Base-by-base conservation (phyloP, 2,329 filamentous ascomycete species). In the Paramyrothecium sp. region DNA sequence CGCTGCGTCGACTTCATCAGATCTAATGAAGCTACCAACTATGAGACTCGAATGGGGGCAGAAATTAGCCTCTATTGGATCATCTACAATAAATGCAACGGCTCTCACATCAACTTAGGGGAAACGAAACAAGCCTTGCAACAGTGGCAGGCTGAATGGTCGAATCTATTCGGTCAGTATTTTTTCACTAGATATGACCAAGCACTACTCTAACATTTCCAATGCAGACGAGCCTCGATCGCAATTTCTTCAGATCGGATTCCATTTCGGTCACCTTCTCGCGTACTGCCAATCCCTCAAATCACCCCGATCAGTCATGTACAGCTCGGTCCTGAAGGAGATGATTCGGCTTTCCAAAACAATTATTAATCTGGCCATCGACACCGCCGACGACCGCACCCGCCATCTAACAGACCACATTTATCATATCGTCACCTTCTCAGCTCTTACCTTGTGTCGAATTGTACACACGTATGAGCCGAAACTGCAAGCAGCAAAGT, bases 171-270 rank as follows among this genome's bases (percentile, higher is more conserved):
- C 12, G 20, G 67, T 68, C 30, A 34, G 62, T 54, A 1, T 12
- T 4, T 12, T 4, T 11, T 17, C 13, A 19, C 7, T 38, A 11
- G 0, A 30, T 30, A 10, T 30, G 26, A 10, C 26, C 4, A 30
- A 10, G 4, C 4, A 11, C 3, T 26, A 16, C 5, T 22, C 49
- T 33, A 17, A 33, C 23, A 22, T 17, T 21, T 7, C 7, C n/a
- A 12, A 12, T 12, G 5, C 41, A 68, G 67, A 66, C 7, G 55
- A 68, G 46, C 64, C 66, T 2, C 63, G 67, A 1, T 68, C 67
- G 10, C 67, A 69, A 13, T 70, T 70, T 34, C 60, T 70, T 0
- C 66, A 69, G 41, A 67, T 70, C 61, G 67, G 67, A 1, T 67
- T 66, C 22, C 60, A 69, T 48, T 70, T 70, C 34, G 65, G 66